Base-by-base conservation (phyloP, 441 rosid species). In the Sinapis alba region DNA sequence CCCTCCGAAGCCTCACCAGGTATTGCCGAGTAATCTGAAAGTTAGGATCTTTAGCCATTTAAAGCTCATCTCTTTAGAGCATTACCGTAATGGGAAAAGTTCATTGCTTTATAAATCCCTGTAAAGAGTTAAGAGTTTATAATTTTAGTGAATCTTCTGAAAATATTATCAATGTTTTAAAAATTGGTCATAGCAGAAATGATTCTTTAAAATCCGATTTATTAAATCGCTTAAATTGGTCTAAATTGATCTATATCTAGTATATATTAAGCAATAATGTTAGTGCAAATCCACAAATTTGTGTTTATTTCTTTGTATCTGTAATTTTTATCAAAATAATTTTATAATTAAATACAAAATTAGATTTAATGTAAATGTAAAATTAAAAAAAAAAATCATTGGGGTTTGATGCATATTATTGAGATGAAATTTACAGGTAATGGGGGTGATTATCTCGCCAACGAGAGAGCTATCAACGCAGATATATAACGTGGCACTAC, bases 391-490 rank as follows among this genome's bases (percentile, higher is more conserved):
- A 34, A 7, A 9, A 34, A 34, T 0, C 2, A 9, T 24, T 24
- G 2, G 4, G 27, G 24, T 11, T 67, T 51, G 71, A 68, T 67
- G 2, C 20, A n/a, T 13, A 7, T 24, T 32, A 4, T 4, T 77
- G 56, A 10, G 21, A 62, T 69, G 0, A 0, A 34, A 65, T 43
- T 43, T 72, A 5, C 78, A 95, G 99, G 95, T 93, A 13, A 63
- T 87, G 93, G 99, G 96, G 45, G 75, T 92, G 63, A 86, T 95
- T 70, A 82, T 95, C 24, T 90, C 99, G 9, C 98, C 99, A 7
- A 91, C 98, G 4, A 93, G 99, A 84, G 98, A 93, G 86, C 80
- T 93, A 28, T 91, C 99, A 0, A 80, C 91, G 1, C 98, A 95
- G 77, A 93, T 95, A 67, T 88, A 76, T 76, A 80, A 84, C 1